Evolutionary conservation across 208 protist genomes (phyloP), one percentile per base, ranked within the genome.

Genomic region (Acanthamoeba lenticulata): DNA sequence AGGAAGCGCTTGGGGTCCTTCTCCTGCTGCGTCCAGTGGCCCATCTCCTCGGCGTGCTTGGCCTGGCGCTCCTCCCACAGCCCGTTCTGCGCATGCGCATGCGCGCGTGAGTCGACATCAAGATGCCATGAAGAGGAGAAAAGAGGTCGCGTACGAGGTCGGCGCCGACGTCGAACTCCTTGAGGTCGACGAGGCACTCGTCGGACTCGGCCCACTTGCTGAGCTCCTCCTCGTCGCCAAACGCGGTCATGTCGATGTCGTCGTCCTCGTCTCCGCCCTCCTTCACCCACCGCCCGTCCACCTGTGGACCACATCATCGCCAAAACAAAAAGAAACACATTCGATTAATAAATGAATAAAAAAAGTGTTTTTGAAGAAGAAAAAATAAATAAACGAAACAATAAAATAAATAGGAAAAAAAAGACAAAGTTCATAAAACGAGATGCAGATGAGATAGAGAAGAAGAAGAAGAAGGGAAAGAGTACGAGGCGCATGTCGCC

Each of bases 141-240:
- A 60, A 60, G 52, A 60, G 52, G 62, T 34, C n/a, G 11, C 42
- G 32, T 81, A 81, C 72, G 38, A 4, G 42, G 1, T 81, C 72
- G 2, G 42, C 72, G 19, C 72, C 40, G 6, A 49, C 36, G 6
- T 81, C 72, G 72, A 81, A 81, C 47, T 81, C 72, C 72, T 49
- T 42, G 38, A 81, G 72, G 9, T 81, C 72, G n/a, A 38, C 24
- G n/a, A 81, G 47, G 72, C 17, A 81, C 21, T 29, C 47, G 3
- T 81, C 72, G 19, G 11, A 47, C 42, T 81, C 72, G 42, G 36
- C 42, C 72, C 72, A 81, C 42, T 81, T 81, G 11, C 32, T 19
- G 24, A 81, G 72, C 72, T 81, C 72, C 24, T 81, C 72, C 21
- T 81, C 72, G 40, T 81, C 72, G 32, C 72, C 72, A 38, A 81